A percentile compares a stretch with the other conserved stretches of the same genome.
Evolutionary conservation across 192 early-diverging fungal genomes (phyloP).

Genomic region (Coemansia sp.): DNA sequence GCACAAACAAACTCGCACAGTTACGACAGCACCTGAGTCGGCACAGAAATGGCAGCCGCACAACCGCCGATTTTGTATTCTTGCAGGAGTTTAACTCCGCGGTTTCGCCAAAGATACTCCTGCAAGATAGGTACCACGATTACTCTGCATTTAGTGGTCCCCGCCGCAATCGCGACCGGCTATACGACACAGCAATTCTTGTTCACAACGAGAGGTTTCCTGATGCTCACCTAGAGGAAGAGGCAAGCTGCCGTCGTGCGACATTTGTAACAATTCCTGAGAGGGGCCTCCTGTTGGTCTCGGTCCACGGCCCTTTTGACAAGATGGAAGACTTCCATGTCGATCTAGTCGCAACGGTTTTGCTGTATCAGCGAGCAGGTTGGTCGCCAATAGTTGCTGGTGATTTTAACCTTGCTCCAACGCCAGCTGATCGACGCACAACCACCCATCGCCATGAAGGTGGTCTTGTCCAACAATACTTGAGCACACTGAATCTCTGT

Average conservation of each 20-base stretch:
- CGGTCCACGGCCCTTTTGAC: not conserved
- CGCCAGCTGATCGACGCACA: not conserved
- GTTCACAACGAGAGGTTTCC: not conserved
- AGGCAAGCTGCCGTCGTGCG: not conserved
- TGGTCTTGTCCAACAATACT: not conserved
- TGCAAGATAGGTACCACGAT: not conserved
- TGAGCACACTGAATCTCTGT: not conserved
- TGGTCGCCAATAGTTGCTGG: constrained; percentile 27
- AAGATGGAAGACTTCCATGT: not conserved
- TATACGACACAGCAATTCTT: not conserved
- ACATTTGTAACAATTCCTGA: not conserved
- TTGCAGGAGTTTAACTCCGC: not conserved
- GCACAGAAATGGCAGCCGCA: too few relatives aligned
- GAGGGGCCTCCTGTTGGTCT: not conserved
- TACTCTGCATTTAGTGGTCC: too few relatives aligned
- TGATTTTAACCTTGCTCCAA: not conserved
- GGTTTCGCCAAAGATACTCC: not conserved
- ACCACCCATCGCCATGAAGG: not conserved
- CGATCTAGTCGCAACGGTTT: not conserved
- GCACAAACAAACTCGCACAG: too few relatives aligned
- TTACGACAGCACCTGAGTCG: too few relatives aligned
- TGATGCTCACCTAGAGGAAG: too few relatives aligned
- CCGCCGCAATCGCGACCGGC: too few relatives aligned
- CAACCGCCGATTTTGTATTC: not conserved
- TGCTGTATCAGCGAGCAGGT: constrained; percentile 29